Conservation (phyloP, 2,329 filamentous ascomycete species). For the Aspergillus terreus region DNA sequence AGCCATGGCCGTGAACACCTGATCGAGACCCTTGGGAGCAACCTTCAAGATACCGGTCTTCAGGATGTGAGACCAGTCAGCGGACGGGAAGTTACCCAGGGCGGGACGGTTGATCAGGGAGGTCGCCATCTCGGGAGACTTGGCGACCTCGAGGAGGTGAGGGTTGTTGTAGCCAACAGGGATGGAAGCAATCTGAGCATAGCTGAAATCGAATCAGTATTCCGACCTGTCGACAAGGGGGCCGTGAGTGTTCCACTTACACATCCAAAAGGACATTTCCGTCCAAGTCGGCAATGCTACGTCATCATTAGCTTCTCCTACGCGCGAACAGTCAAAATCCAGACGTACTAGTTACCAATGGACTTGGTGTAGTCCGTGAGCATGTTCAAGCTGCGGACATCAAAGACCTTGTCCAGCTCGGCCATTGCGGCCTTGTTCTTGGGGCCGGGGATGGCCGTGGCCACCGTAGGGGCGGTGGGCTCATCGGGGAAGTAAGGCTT, state of each 20-base stretch:
- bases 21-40: slow-evolving; percentile 76
- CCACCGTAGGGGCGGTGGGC: slow-evolving; percentile 52
- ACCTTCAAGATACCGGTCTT: slow-evolving; percentile 76
- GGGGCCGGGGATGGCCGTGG: slow-evolving; percentile 69
- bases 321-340: background rate
- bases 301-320: slow-evolving; percentile 13
- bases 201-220: slow-evolving; percentile 46
- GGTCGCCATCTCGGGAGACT: slow-evolving; percentile 72
- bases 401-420: slow-evolving; percentile 74
- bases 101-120: slow-evolving; percentile 85
- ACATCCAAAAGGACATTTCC: slow-evolving; percentile 51
- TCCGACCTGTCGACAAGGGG: background rate
- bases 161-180: slow-evolving; percentile 92
- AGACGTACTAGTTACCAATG: slow-evolving; percentile 68
- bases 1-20: slow-evolving; percentile 86
- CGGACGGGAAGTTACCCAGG: slow-evolving; percentile 83
- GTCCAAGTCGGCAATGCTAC: slow-evolving; percentile 48
- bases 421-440: slow-evolving; percentile 65
- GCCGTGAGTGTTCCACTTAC: slow-evolving; percentile 26
- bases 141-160: slow-evolving; percentile 64
- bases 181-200: slow-evolving; percentile 90
- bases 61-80: slow-evolving; percentile 77
- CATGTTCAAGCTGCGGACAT: slow-evolving; percentile 83
- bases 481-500: slow-evolving; percentile 57
- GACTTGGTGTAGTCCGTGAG: slow-evolving; percentile 71